Base-by-base conservation (phyloP, 2,329 filamentous ascomycete genomes). In the Fusarium odoratissimum region DNA sequence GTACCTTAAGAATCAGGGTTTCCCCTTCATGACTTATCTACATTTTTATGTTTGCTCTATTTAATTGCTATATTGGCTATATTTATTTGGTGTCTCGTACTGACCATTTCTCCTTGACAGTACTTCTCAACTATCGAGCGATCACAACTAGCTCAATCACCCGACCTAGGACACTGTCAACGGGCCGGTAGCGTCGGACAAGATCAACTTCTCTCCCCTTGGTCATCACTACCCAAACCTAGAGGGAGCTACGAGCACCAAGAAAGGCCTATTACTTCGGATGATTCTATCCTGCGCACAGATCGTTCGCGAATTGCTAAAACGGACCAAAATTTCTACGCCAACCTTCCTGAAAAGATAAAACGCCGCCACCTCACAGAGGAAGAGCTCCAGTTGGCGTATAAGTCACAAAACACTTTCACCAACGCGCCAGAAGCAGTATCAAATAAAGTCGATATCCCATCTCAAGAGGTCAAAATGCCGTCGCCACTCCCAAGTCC, bases 41-140 rank as follows among this genome's bases (percentile, higher is more conserved):
- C 46, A 58, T 55, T 55, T 55, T 57, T 42, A 51, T 51, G 30
- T 44, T 38, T 64, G 41, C 59, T 58, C 59, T 57, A 55, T 61
- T 65, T 48, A 54, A 55, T 57, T 42, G 52, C 21, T 57, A 41
- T 57, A 28, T 66, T 37, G 60, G 42, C 60, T 37, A 44, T 59
- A 41, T 41, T 16, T 14, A 48, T 37, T 37, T 63, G 31, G 37
- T 64, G 42, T 69, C 55, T 51, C 31, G n/a, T 77, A 61, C 75
- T 78, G 68, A 75, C 59, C 40, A 46, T 57, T 37, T 40, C 44
- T 48, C 35, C 41, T 41, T 58, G 66, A 44, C 80, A 94, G 89
- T 93, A 92, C 83, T 93, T 94, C 83, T 93, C 91, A 37, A 91
- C 89, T 12, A 86, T 92, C 71, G 92, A 94, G 81, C 88, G 91